Evolutionary conservation across 345 rosid species (phyloP).

Genomic region (Citrus unshiu): DNA sequence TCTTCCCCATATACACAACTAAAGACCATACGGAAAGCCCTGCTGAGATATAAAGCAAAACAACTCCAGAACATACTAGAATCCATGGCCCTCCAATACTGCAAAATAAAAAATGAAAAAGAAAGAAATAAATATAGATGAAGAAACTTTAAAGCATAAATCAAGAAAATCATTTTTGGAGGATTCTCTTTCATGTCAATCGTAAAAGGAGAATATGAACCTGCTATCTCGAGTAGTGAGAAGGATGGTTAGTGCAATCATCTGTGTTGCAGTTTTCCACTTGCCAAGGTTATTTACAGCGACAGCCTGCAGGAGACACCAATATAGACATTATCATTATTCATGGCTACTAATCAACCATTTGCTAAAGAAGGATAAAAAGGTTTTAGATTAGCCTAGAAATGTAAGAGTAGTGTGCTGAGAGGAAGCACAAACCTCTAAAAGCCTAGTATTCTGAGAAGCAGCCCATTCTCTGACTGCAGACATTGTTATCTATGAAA

Average conservation of each 20-base stretch:
- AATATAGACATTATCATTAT: background rate
- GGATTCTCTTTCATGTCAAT: background rate
- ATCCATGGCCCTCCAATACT: constrained; percentile 51
- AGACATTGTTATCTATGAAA: constrained; percentile 90
- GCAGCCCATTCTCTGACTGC: constrained; percentile 99
- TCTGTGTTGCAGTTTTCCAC: constrained; percentile 99
- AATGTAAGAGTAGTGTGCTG: background rate
- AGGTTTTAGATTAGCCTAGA: background rate
- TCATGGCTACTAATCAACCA: background rate
- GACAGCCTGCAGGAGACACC: constrained; percentile 58
- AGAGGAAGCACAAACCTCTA: constrained; percentile 50
- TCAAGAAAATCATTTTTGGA: background rate
- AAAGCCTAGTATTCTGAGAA: constrained; percentile 75
- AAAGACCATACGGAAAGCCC: constrained; percentile 93
- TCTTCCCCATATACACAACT: constrained; percentile 80
- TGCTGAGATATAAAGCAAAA: constrained; percentile 85
- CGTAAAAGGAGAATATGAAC: constrained; percentile 21
- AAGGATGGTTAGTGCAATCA: constrained; percentile 86
- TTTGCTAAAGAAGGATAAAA: background rate
- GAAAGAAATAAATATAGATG: background rate
- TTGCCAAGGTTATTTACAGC: constrained; percentile 97
- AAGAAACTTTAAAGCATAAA: background rate
- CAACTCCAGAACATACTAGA: constrained; percentile 64
- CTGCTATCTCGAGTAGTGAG: constrained; percentile 83
- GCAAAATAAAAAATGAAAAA: constrained; percentile 16